Base-by-base conservation (phyloP, 2,329 filamentous ascomycete genomes). In the Ascomycota sp. region DNA sequence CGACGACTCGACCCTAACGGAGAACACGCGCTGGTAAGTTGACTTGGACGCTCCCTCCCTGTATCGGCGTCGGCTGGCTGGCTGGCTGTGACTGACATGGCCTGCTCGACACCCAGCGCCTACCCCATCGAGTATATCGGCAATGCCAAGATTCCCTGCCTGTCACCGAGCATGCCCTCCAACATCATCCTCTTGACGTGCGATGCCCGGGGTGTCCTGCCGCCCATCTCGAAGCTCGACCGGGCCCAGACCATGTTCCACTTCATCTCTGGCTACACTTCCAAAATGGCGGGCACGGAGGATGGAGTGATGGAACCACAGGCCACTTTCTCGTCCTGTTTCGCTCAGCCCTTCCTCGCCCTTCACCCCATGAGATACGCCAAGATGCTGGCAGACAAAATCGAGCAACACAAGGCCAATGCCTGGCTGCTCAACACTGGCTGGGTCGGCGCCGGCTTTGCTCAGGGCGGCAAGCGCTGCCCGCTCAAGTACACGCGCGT, bases 241-340 rank as follows among this genome's bases (percentile, higher is more conserved):
- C 71, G 77, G 40, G 73, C 81, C 47, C 89, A 95, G 64, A 93
- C 83, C 56, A 95, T 98, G 86, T 98, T 95, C 76, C 89, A 98
- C 69, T 98, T 98, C 74, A 98, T 98, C 60, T 92, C 81, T 12
- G 89, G 89, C 45, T 98, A 98, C 69, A 98, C 89, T 39, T 95
- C 86, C 51, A 98, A 98, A 75, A 98, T 98, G 89, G 89, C 89
- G 40, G 89, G 89, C 48, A 98, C 89, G 22, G 89, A 98, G 63
- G 82, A 94, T 41, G 89, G 89, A 48, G 74, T 98, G 40, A 91
- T 80, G 8, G 89, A 98, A 62, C 89, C 89, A 40, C 82, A 95
- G 61, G 89, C 89, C 17, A 98, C 89, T 47, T 98, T 98, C 74
- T 95, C 85, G 19, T 91, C 85, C 31, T 98, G 89, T 73, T 98